Base-by-base conservation (phyloP, 108 stramenopile genomes). In the Licmophora abbreviata region DNA sequence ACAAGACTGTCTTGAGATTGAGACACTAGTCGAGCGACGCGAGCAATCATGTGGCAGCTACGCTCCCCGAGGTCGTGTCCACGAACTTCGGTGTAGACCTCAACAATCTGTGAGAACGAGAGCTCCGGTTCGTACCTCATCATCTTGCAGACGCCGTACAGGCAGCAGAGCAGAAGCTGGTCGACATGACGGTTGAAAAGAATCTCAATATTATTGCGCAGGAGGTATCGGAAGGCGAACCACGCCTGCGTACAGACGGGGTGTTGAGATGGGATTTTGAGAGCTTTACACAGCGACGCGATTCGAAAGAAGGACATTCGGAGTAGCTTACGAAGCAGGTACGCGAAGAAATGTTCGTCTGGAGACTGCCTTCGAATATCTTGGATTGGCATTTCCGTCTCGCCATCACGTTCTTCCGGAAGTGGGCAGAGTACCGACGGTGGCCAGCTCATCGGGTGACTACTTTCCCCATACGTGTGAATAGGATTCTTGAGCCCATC, bases 181-280 rank as follows among this genome's bases (percentile, higher is more conserved):
- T 74, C 73, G 12, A 68, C 31, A 33, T 68, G 66, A 29, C 73
- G 46, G 29, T 69, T 63, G 29, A 55, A 50, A 14, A 74, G 43
- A 20, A 74, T 20, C 0, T 56, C 44, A 11, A 63, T 44, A 41
- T 74, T 51, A 31, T 58, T 31, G 9, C 66, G 62, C 11, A 74
- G 44, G 9, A 68, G 30, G 32, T 69, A 49, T 20, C 66, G 66
- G 31, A 68, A 74, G 12, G 66, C 54, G 10, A 68, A 42, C 67
- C 66, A 65, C 18, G 64, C 51, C 46, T 69, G 65, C 12, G 51
- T 49, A 3, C 36, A 35, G 3, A 74, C 21, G 1, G 43, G 54
- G 1, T 9, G 26, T 9, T 41, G 27, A 0, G 26, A 17, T 4
- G 66, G 56, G 17, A 74, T 30, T 10, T 33, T 15, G 20, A 74